Base-by-base conservation (phyloP, 805 yeast genomes). In the Pichia insulana region DNA sequence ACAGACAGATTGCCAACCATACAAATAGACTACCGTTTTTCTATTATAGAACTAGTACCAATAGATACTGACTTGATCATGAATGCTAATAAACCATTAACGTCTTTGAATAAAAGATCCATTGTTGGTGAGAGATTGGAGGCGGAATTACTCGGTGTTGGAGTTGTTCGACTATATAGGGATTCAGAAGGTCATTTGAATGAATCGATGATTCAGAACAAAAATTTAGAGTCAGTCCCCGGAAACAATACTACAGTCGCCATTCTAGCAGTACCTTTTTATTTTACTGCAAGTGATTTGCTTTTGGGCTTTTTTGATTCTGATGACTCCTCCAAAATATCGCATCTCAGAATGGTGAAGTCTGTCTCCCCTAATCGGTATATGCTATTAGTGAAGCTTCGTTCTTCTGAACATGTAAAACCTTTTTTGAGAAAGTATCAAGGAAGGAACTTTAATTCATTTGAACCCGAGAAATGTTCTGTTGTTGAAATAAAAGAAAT, bases 381-480 rank as follows among this genome's bases (percentile, higher is more conserved):
- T 52, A 73, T 86, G 73, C 90, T 80, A 2, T 63, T 88, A 40
- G 67, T 89, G 61, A 87, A 88, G 61, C 88, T 88, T 60, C 68
- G 73, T 32, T 71, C 71, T 31, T 54, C 70, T 2, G 62, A 69
- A 2, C 54, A 63, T 30, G 88, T 95, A 0, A 69, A 73, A n/a
- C 65, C 63, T 33, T 89, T 89, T 59, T 78, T 78, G 50, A 70
- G 71, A 34, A 66, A 67, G 25, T 85, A 69, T 53, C 80, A 88
- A 56, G 94, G 95, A 4, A 74, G 72, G 46, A 70, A 72, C 9
- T 88, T 89, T 65, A 87, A 81, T 51, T 77, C 90, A 7, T 80
- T 88, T 83, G 96, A 89, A 53, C 85, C 95, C 0, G 96, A 89
- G 54, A 68, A 75, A 12, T 88, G 96, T 53, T 88, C 81, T 56